Base-by-base conservation (phyloP, 2,329 filamentous ascomycete species). In the Sporothrix luriei region DNA sequence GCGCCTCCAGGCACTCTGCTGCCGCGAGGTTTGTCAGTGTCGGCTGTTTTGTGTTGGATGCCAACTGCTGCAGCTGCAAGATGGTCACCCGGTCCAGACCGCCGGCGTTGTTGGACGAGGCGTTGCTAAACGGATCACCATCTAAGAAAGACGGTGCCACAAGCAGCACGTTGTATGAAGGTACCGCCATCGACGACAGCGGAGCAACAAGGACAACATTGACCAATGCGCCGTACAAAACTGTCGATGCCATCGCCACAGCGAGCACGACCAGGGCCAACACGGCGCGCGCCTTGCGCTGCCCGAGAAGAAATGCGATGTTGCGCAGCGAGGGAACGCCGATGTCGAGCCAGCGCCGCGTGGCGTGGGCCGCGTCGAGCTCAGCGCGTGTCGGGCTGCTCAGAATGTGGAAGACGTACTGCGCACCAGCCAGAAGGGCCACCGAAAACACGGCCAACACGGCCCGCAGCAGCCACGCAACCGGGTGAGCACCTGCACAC, bases 381-480 rank as follows among this genome's bases (percentile, higher is more conserved):
- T 87, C 84, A 13, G 75, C 75, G 52, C 84, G 80, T 9, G 84
- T 86, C 6, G 85, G 85, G 72, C 84, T 86, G 73, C 78, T 81
- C 14, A 87, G 80, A n/a, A 85, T 79, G 75, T 87, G 85, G 70
- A 85, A 84, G 51, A 80, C 78, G 73, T 86, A 87, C 76, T 85
- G 85, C 13, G 81, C 84, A 3, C 81, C 82, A 0, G 81, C 81
- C 14, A 87, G 75, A 24, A 86, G 72, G 4, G 80, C 76, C 5
- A 84, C 74, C 9, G 77, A 78, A 54, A 82, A 77, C 2, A 82
- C 73, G 74, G 82, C 85, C 71, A 85, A 80, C 24, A 80, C 75
- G 9, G 79, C 81, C 64, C 82, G 80, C 29, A 85, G 73, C 0
- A 80, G 82, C 72, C 78, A 79, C 68, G 80, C 77, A 38, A 84